Percentiles rank a stretch among this genome's conserved stretches.
Evolutionary conservation across 2,329 filamentous ascomycete species (phyloP).

Genomic region (Torrubiellomyces zombiae): DNA sequence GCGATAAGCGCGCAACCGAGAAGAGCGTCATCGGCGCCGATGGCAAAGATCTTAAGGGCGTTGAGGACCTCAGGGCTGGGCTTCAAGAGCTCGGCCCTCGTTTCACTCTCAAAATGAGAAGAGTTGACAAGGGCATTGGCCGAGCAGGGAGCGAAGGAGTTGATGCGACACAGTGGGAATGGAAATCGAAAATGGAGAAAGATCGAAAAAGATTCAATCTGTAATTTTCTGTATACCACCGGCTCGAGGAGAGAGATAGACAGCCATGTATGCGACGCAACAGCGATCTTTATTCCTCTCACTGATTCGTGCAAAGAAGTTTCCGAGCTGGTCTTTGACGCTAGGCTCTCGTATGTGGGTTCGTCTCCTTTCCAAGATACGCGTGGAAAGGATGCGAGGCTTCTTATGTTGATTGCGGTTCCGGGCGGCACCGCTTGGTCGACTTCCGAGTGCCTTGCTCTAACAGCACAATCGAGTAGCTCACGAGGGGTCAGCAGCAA

Average conservation of each 20-base stretch:
- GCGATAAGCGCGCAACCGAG: slow-evolving; percentile 73
- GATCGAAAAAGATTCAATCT: slow-evolving; percentile 84
- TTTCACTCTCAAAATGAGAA: slow-evolving; percentile 65
- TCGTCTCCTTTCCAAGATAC: no score
- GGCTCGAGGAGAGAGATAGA: no score
- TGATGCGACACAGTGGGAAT: slow-evolving; percentile 81
- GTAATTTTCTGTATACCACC: slow-evolving; percentile 27
- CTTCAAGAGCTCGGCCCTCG: slow-evolving; percentile 75
- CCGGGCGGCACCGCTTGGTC: slow-evolving; percentile 1
- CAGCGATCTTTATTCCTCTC: no score
- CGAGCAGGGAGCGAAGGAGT: slow-evolving; percentile 50
- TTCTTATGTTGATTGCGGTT: no score
- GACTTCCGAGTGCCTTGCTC: slow-evolving; percentile 12
- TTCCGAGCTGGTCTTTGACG: no score
- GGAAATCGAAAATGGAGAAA: slow-evolving; percentile 94
- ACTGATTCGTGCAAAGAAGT: no score
- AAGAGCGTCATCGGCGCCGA: slow-evolving; percentile 72
- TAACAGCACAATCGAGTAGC: slow-evolving; percentile 31
- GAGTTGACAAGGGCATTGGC: slow-evolving; percentile 79
- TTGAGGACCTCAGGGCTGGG: slow-evolving; percentile 71
- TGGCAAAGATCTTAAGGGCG: slow-evolving; percentile 68
- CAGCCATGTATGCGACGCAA: no score
- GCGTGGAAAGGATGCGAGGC: no score
- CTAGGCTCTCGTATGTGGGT: no score
- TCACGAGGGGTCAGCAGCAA: slow-evolving; percentile 8